Percentiles rank a stretch among this genome's conserved stretches.
Conservation (phyloP, 1,139 yeast genomes). For the Pichia sp. region DNA sequence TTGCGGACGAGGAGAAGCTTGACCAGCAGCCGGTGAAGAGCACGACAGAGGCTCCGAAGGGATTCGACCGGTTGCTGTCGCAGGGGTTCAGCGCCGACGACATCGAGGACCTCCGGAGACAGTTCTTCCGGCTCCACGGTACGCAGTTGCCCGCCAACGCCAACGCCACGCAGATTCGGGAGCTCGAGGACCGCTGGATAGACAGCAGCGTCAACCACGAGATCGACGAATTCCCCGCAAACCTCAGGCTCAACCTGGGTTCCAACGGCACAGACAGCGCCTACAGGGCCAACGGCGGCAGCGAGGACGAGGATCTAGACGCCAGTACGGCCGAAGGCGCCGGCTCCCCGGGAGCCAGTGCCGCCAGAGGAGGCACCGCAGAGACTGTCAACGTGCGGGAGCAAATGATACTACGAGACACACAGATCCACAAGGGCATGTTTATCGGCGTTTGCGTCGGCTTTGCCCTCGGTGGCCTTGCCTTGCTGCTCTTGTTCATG, state of each 20-base stretch:
- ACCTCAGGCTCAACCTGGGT: conserved; percentile 17
- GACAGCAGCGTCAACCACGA: conserved; percentile 63
- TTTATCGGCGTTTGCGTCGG: conserved; percentile 62
- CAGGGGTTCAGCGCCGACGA: conserved; percentile 84
- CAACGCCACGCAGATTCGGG: conserved; percentile 41
- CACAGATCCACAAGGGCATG: conserved; percentile 50
- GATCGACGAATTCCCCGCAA: conserved; percentile 37
- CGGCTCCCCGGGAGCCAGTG: conserved; percentile 8
- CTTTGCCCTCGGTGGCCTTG: conserved; percentile 57
- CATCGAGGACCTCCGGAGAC: conserved; percentile 64
- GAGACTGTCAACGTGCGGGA: conserved; percentile 1
- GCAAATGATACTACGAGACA: conserved; percentile 32
- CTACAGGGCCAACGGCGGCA: conserved; percentile 6
- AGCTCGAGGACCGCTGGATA: conserved; percentile 86
- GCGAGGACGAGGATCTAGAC: conserved; percentile 7
- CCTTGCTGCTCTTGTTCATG: conserved; percentile 50
- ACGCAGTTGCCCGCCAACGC: conserved; percentile 33
- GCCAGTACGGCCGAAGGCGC: conserved; percentile 7
- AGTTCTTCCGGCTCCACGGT: conserved; percentile 68
- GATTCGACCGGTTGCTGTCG: conserved; percentile 76
- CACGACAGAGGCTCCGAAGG: conserved; percentile 71
- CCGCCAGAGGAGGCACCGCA: neutral
- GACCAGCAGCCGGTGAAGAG: conserved; percentile 50
- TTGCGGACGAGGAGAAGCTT: conserved; percentile 56
- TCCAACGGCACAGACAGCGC: conserved; percentile 21